Percentiles rank a stretch among this genome's conserved stretches.
phyloP scores from a whole-genome alignment of 2,329 filamentous ascomycete genomes.

The Botryotinia narcissicola region DNA sequence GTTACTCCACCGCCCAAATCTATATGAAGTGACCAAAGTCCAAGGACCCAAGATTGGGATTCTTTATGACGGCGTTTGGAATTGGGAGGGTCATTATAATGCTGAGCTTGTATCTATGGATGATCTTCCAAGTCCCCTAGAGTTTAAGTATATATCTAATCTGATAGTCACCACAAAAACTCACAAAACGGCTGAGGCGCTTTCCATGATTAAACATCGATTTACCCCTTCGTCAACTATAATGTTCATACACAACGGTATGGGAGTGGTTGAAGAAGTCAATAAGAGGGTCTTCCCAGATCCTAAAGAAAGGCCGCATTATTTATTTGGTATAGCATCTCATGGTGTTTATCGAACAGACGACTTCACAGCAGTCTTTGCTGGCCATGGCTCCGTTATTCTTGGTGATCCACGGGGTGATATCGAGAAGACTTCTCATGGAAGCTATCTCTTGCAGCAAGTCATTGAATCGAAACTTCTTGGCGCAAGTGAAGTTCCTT shows the following conservation, averaged over 20 bases:
- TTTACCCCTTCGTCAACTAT: conserved; percentile 66
- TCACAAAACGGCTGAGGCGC: conserved; percentile 60
- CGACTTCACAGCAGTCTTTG: conserved; percentile 52
- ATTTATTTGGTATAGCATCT: conserved; percentile 64
- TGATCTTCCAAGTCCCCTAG: background rate
- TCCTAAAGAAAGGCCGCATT: conserved; percentile 59
- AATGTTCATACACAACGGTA: conserved; percentile 84
- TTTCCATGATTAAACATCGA: conserved; percentile 58
- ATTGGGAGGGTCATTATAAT: conserved; percentile 28
- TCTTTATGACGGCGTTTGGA: conserved; percentile 27
- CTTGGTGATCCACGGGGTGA: conserved; percentile 41
- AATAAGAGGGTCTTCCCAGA: conserved; percentile 58
- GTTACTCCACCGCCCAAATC: conserved; percentile 63
- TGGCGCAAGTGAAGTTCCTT: conserved; percentile 42
- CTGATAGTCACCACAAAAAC: conserved; percentile 79
- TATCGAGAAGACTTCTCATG: conserved; percentile 18
- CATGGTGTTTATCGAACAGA: conserved; percentile 55
- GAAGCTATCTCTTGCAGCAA: conserved; percentile 32
- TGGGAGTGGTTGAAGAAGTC: conserved; percentile 67
- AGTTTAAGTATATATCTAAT: conserved; percentile 44
- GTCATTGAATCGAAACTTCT: conserved; percentile 47
- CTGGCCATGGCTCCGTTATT: conserved; percentile 48
- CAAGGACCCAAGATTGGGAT: conserved; percentile 27
- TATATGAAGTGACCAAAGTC: conserved; percentile 48
- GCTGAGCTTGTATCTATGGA: conserved; percentile 23